These are phyloP conservation scores for Ophiostoma sp. DNA, from an alignment of 2,329 filamentous ascomycete species.

Conservation along the genomic window DNA sequence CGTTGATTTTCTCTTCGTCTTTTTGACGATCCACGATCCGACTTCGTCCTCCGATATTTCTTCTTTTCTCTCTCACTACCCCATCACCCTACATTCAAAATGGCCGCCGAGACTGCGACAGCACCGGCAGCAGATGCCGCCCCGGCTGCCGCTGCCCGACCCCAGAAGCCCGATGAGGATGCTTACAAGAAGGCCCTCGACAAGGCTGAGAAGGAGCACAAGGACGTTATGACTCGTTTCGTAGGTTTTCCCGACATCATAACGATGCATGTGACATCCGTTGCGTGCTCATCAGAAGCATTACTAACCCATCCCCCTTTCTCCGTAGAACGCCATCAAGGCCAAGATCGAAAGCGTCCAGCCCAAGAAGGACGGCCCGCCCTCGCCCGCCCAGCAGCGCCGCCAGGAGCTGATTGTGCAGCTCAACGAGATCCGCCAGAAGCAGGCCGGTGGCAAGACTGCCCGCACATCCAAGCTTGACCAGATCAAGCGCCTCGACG, in stretches of 20 bases:
- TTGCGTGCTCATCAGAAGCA: background rate
- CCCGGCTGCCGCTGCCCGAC: constrained; percentile 57
- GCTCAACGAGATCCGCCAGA: constrained; percentile 78
- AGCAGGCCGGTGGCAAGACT: constrained; percentile 86
- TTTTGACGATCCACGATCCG: background rate
- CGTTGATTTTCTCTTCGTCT: background rate
- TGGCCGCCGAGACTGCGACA: constrained; percentile 50
- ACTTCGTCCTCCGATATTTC: background rate
- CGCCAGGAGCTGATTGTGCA: constrained; percentile 82
- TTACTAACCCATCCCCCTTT: background rate
- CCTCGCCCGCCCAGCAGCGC: constrained; percentile 76
- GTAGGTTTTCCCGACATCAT: constrained; percentile 33
- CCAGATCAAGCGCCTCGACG: constrained; percentile 88
- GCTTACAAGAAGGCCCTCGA: constrained; percentile 76
- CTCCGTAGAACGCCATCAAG: constrained; percentile 76
- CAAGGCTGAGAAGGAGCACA: constrained; percentile 83
- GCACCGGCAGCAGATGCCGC: constrained; percentile 38
- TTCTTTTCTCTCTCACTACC: background rate
- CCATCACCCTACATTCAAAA: constrained; percentile 35
- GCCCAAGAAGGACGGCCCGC: constrained; percentile 71
- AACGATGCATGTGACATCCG: background rate
- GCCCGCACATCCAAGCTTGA: constrained; percentile 76
- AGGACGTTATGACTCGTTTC: constrained; percentile 65
- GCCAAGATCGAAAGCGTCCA: constrained; percentile 82
- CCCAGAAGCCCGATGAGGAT: constrained; percentile 84